These are phyloP conservation scores for Sicyos baderoa DNA, from an alignment of 306 rosid species.

Conservation along the genomic window DNA sequence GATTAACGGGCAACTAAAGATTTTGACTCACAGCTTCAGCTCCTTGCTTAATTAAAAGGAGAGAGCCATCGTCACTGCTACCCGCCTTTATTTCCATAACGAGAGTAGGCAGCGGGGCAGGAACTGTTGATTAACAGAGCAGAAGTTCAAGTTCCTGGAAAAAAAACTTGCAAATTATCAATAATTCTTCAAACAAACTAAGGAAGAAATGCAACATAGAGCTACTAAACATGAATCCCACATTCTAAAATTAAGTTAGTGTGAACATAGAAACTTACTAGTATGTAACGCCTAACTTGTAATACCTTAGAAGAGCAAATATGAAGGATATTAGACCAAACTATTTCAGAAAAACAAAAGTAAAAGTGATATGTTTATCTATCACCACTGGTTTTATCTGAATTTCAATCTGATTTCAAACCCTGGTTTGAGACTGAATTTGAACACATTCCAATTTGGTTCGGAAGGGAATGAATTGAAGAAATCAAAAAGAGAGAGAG, in stretches of 20 bases:
- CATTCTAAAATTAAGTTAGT: neutral
- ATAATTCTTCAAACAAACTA: neutral
- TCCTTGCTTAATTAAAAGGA: constrained; percentile 12
- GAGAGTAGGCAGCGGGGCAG: neutral
- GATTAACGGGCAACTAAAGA: neutral
- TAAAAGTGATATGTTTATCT: no score
- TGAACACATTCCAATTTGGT: no score
- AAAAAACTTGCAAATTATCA: neutral
- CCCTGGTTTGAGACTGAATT: no score
- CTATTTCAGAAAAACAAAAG: no score
- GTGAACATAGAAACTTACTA: neutral
- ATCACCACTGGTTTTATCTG: no score
- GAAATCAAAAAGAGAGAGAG: no score
- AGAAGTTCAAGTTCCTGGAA: constrained; percentile 4
- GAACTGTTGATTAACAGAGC: neutral
- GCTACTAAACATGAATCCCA: neutral
- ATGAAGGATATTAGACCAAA: no score
- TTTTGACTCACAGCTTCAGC: constrained; percentile 13
- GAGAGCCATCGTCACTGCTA: constrained; percentile 7
- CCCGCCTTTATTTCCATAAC: constrained; percentile 9
- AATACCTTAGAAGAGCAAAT: no score
- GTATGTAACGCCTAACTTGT: neutral
- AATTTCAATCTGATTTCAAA: no score
- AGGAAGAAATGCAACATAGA: neutral
- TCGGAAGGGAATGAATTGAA: no score